A percentile compares a stretch with the other conserved stretches of the same genome.
phyloP scores from a whole-genome alignment of 306 rosid genomes.

The Echinosophora koreensis region DNA sequence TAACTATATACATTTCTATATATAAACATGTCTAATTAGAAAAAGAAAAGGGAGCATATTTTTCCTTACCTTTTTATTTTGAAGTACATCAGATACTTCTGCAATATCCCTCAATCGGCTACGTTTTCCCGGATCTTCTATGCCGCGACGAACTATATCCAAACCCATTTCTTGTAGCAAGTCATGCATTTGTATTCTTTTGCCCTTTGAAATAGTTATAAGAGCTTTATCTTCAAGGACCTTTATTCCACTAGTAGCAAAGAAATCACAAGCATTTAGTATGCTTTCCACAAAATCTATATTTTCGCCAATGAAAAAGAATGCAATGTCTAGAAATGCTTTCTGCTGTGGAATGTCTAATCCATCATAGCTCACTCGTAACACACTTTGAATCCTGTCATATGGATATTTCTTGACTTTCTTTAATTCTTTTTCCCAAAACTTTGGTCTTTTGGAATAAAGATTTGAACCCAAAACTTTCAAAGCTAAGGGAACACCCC shows the following conservation, averaged over 20 bases:
- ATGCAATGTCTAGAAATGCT: neutral
- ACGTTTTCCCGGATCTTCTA: neutral
- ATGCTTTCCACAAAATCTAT: neutral
- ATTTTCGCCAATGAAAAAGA: neutral
- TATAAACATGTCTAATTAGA: too few species aligned
- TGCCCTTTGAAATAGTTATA: too few species aligned
- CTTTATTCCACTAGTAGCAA: neutral
- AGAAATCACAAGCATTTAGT: conserved; percentile 8
- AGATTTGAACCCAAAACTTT: conserved; percentile 27
- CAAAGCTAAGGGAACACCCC: too few species aligned
- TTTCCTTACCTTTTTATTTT: neutral
- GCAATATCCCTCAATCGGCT: neutral
- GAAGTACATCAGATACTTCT: neutral
- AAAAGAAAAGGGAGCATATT: too few species aligned
- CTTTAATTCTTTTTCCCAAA: neutral
- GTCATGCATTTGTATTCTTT: too few species aligned
- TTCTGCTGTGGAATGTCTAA: neutral
- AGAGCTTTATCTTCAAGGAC: neutral
- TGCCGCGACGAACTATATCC: neutral
- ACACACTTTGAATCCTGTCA: neutral
- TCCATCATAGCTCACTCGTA: conserved; percentile 35
- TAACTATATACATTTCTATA: too few species aligned
- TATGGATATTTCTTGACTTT: neutral
- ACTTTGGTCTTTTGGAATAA: neutral
- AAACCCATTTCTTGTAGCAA: too few species aligned